Evolutionary conservation across 257 asterid genomes (phyloP).

Genomic region (Scutellaria baicalensis): DNA sequence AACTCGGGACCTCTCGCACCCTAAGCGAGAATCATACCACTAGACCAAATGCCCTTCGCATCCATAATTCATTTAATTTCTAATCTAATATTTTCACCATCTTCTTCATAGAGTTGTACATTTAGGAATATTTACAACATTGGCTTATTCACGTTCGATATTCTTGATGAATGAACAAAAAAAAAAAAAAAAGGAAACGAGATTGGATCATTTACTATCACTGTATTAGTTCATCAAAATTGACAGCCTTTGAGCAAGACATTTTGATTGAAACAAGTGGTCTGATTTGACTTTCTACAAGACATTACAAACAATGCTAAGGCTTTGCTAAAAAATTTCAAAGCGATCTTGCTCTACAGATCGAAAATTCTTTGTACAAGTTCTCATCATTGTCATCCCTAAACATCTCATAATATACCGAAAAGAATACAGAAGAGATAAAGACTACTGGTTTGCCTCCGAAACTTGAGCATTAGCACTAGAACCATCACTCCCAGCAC

Average conservation of each 20-base stretch:
- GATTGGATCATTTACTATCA: too few species aligned
- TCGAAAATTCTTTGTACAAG: conserved; percentile 18
- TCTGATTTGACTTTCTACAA: background rate
- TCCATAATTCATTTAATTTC: too few species aligned
- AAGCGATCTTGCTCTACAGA: background rate
- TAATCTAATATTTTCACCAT: too few species aligned
- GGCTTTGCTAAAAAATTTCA: background rate
- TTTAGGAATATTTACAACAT: too few species aligned
- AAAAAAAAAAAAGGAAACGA: too few species aligned
- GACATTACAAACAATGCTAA: conserved; percentile 13
- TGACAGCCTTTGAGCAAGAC: background rate
- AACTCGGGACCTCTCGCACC: conserved; percentile 87
- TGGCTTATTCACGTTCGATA: too few species aligned
- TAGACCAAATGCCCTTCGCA: conserved; percentile 64
- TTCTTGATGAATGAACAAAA: too few species aligned
- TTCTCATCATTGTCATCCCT: conserved; percentile 4
- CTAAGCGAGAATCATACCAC: conserved; percentile 87
- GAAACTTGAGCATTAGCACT: conserved; percentile 31
- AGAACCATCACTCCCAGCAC: conserved; percentile 42
- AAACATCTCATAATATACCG: conserved; percentile 2
- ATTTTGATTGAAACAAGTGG: background rate
- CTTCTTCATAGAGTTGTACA: too few species aligned
- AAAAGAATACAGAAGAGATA: conserved; percentile 7
- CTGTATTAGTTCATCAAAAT: background rate
- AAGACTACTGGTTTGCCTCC: conserved; percentile 35